Base-by-base conservation (phyloP, 1,284 basidiomycete genomes). In the Sphagnurus paluster region DNA sequence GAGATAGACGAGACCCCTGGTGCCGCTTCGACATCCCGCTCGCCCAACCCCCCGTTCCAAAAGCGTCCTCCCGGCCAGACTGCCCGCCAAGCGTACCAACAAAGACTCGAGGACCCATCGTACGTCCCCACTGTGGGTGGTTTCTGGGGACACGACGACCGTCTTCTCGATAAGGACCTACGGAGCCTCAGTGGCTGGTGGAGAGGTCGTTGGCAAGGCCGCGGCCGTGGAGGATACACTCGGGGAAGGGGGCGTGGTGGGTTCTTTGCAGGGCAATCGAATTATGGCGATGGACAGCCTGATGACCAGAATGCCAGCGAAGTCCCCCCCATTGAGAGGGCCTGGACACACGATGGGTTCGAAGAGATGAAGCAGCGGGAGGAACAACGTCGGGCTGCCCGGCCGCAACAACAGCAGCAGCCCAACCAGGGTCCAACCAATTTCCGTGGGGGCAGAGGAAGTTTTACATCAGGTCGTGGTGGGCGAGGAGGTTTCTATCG, bases 111-210 rank as follows among this genome's bases (percentile, higher is more conserved):
- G 54, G 92, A 95, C 63, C 91, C 92, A 1, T 88, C 90, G 1
- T 91, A 84, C 60, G 86, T 90, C 23, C 92, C 92, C 17, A 86
- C 82, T 20, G 87, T 93, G 10, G 92, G 92, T 49, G 84, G 86
- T 52, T 95, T 94, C 60, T 95, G 90, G 91, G 85, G 88, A 6
- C 93, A 94, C 60, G 92, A 94, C 63, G 90, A 94, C 63, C 83
- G 92, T 39, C 69, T 86, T 52, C 68, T 85, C 63, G 88, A 82
- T 68, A 88, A 83, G 69, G 82, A 84, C 54, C 65, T 87, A 42
- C 79, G 84, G 48, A 85, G 81, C 64, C 68, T 89, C 48, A 89
- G 84, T 70, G 82, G 76, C 6, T 92, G 87, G 89, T 87, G 88
- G 89, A 75, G 87, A 53, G 88, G 82, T 34, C 79, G 79, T 48